Evolutionary conservation across 768 basidiomycete species (phyloP).

Genomic region (Lentinula guzmanii): DNA sequence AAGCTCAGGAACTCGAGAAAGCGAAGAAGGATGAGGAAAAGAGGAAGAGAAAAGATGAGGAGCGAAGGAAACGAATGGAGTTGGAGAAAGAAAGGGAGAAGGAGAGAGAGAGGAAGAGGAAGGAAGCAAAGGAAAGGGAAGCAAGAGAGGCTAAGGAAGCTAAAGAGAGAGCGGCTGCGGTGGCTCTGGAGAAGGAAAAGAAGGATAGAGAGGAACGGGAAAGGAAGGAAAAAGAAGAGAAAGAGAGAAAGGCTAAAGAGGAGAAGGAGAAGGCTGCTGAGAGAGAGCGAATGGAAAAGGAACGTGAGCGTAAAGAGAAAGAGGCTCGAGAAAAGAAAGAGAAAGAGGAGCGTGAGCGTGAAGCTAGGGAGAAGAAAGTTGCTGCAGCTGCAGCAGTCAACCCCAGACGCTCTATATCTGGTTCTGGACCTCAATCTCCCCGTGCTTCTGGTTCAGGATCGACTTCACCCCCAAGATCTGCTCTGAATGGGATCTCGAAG

Average conservation of each 20-base stretch:
- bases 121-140: constrained; percentile 47
- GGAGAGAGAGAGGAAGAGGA: constrained; percentile 67
- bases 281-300: neutral
- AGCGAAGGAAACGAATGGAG: constrained; percentile 66
- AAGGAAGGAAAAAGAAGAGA: neutral
- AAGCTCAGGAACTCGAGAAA: constrained; percentile 80
- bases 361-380: neutral
- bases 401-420: neutral
- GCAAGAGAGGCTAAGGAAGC: constrained; percentile 38
- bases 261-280: constrained; percentile 17
- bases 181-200: constrained; percentile 8
- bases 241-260: neutral
- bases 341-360: neutral
- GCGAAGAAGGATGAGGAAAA: constrained; percentile 71
- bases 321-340: neutral
- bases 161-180: constrained; percentile 16
- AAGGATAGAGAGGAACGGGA: constrained; percentile 1
- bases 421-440: neutral
- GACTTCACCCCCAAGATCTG: constrained; percentile 15
- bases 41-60: constrained; percentile 69
- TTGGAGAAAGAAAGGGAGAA: constrained; percentile 72
- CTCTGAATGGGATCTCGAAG: constrained; percentile 43
- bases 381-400: neutral
- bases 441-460: neutral
- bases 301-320: neutral